phyloP scores from a whole-genome alignment of 148 eudicot species.

The Simmondsia chinensis region DNA sequence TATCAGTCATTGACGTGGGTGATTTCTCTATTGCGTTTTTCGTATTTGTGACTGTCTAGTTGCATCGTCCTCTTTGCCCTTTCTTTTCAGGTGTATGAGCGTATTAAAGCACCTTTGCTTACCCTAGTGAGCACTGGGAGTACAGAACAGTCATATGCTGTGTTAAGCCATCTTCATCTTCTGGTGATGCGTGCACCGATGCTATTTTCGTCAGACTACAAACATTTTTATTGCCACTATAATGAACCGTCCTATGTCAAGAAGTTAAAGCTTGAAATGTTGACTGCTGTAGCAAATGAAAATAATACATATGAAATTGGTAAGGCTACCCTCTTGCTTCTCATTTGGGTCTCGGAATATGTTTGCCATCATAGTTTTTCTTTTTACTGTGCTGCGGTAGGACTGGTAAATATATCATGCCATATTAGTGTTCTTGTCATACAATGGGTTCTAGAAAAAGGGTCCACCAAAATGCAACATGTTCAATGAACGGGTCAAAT shows the following conservation, averaged over 20 bases:
- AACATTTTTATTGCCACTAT: constrained; percentile 95
- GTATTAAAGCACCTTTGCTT: constrained; percentile 93
- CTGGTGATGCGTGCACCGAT: constrained; percentile 97
- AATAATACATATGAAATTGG: constrained; percentile 95
- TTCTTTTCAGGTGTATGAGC: constrained; percentile 76
- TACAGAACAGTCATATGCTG: constrained; percentile 90
- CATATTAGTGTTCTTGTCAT: no score
- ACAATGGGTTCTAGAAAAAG: no score
- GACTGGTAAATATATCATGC: no score
- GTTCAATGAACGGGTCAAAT: no score
- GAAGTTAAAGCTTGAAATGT: constrained; percentile 97
- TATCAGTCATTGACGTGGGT: no score
- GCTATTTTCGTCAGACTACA: constrained; percentile 89
- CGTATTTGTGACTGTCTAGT: no score
- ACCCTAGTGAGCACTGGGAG: constrained; percentile 92
- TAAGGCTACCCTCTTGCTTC: constrained; percentile 14
- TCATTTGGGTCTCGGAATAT: neutral
- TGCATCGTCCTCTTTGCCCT: neutral
- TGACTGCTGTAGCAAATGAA: constrained; percentile 97
- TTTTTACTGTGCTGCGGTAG: no score
- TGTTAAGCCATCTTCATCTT: constrained; percentile 90
- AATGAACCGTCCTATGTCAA: constrained; percentile 96
- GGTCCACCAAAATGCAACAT: no score
- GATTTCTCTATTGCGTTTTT: no score
- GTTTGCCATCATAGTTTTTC: no score